Evolutionary conservation across 768 basidiomycete genomes (phyloP).

Genomic region (Podaxis sp.): DNA sequence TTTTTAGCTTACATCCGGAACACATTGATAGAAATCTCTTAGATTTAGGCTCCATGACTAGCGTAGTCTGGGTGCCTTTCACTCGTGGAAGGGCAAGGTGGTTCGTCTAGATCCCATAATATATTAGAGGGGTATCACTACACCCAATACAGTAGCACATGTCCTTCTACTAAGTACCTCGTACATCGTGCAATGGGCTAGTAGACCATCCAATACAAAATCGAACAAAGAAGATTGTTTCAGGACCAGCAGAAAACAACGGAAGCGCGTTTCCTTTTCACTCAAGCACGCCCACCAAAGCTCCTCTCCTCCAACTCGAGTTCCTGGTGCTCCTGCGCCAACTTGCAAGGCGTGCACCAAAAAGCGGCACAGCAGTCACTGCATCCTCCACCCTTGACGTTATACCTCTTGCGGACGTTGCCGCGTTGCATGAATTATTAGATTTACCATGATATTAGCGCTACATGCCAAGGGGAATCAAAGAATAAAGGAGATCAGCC

Average conservation of each 20-base stretch:
- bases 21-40: neutral
- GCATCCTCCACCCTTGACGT: constrained; percentile 42
- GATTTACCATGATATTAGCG: neutral
- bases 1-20: neutral
- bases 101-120: neutral
- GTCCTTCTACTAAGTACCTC: neutral
- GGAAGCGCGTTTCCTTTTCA: neutral
- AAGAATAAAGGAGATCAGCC: neutral
- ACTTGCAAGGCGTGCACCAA: constrained; percentile 47
- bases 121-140: neutral
- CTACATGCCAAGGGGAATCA: neutral
- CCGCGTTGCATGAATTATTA: constrained; percentile 34
- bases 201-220: neutral
- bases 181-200: neutral
- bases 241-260: too few relatives aligned
- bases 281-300: constrained; percentile 16
- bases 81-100: neutral
- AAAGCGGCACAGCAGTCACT: constrained; percentile 40
- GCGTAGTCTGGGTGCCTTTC: too few relatives aligned
- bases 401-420: constrained; percentile 41
- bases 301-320: constrained; percentile 47
- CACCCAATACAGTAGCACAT: neutral
- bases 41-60: too few relatives aligned
- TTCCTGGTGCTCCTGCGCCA: constrained; percentile 49
- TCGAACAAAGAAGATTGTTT: neutral